Evolutionary conservation across 345 rosid species (phyloP), one percentile per base, ranked within the genome.

Genomic region (Pseudoturritis turrita): DNA sequence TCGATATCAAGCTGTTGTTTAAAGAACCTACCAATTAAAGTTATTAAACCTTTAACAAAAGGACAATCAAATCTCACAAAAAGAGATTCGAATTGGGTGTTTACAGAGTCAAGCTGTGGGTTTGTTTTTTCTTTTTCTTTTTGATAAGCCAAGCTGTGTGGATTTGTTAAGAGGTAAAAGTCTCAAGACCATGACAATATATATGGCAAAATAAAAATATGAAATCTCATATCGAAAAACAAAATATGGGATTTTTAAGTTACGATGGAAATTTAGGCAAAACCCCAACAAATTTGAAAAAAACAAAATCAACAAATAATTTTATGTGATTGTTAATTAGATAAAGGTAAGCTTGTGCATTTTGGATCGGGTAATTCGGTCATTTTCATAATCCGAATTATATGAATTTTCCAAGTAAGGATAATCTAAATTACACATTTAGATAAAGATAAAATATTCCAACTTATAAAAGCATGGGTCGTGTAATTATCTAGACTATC

Each of bases 41-140:
- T 33, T 12, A 49, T 21, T 12, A 1, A 11, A 49, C 17, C 54
- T 62, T 62, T 7, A 19, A 51, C 47, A 50, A 36, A 39, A 6
- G 6, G 29, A 26, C 28, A 28, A 18, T 17, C 26, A 66, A 11
- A 37, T 51, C 21, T 65, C 57, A 40, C 33, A 19, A 14, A 47
- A 64, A 21, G 65, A 46, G 13, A 31, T 63, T 45, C 68, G 55
- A 45, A 45, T 63, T 47, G 56, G 54, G 56, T 19, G 56, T 64
- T 64, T 64, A 10, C 25, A 21, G 45, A 47, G 45, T 33, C 10
- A 14, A 18, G 55, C 14, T 18, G 15, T 45, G 29, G 14, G 12
- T 58, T 46, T 63, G 8, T 22, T 39, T 41, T 6, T 25, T n/a
- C 4, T 8, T 54, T n/a, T 6, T 21, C 15, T n/a, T 10, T 33